A percentile compares a stretch with the other conserved stretches of the same genome.
Evolutionary conservation across 495 filamentous ascomycete species (phyloP).

Genomic region (Pyronema omphalodes): DNA sequence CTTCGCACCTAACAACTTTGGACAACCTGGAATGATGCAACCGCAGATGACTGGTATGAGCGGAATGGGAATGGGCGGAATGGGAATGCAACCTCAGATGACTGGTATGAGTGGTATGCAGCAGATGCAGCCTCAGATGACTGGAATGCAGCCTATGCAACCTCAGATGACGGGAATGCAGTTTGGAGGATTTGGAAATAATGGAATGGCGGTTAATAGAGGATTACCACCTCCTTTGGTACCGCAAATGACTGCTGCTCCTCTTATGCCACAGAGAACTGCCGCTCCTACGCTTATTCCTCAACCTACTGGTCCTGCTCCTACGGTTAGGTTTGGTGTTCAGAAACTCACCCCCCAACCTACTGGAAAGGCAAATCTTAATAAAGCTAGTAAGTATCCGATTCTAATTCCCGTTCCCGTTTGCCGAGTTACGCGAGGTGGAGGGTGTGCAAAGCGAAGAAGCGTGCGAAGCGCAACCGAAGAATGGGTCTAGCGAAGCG

Average conservation of each 20-base stretch:
- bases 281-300: slow-evolving; percentile 37
- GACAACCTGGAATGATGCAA: slow-evolving; percentile 27
- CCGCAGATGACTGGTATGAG: slow-evolving; percentile 18
- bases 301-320: slow-evolving; percentile 87
- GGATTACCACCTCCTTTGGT: slow-evolving; percentile 34
- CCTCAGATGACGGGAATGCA: neutral
- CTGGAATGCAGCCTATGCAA: slow-evolving; percentile 24
- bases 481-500: neutral
- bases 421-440: neutral
- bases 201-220: neutral
- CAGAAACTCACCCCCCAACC: slow-evolving; percentile 67
- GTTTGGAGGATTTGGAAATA: neutral
- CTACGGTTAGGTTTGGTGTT: slow-evolving; percentile 77
- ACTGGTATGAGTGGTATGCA: neutral
- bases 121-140: slow-evolving; percentile 33
- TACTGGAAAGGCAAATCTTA: slow-evolving; percentile 80
- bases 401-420: too few species aligned
- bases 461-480: neutral
- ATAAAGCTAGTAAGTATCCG: slow-evolving; percentile 77
- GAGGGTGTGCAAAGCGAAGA: too few species aligned
- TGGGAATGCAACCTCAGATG: neutral
- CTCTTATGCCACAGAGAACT: slow-evolving; percentile 16
- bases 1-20: slow-evolving; percentile 3
- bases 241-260: slow-evolving; percentile 31
- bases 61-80: neutral